phyloP scores from a whole-genome alignment of 2,329 filamentous ascomycete genomes.

The Delphinella strobiligena region DNA sequence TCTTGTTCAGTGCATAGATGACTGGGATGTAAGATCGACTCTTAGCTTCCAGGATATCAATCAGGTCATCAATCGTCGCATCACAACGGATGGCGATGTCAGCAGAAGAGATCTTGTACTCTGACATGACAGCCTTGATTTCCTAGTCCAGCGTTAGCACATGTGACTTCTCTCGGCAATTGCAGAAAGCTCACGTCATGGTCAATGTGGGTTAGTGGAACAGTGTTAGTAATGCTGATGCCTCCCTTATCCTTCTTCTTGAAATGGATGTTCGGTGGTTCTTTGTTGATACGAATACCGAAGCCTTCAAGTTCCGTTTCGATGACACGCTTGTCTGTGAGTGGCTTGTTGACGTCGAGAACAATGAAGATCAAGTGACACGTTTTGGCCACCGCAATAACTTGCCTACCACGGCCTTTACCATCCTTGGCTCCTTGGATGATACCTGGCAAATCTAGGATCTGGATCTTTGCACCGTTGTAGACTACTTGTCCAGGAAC shows the following conservation, averaged over 20 bases:
- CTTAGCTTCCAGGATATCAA: conserved; percentile 90
- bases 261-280: conserved; percentile 96
- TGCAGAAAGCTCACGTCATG: conserved; percentile 46
- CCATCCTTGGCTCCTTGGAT: conserved; percentile 95
- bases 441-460: conserved; percentile 93
- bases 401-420: conserved; percentile 88
- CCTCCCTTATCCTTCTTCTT: conserved; percentile 99
- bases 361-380: conserved; percentile 99
- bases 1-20: conserved; percentile 98
- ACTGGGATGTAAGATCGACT: conserved; percentile 96
- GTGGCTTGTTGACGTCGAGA: conserved; percentile 92
- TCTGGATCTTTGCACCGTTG: conserved; percentile 93
- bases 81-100: conserved; percentile 98
- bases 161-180: background rate
- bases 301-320: conserved; percentile 94
- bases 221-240: conserved; percentile 88
- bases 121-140: conserved; percentile 94
- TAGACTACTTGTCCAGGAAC: conserved; percentile 93
- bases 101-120: conserved; percentile 92
- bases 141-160: conserved; percentile 36
- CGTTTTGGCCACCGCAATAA: conserved; percentile 97
- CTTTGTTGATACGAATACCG: conserved; percentile 94
- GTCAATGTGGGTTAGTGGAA: conserved; percentile 83
- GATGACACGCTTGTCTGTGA: conserved; percentile 94
- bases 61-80: conserved; percentile 92